Base-by-base conservation (phyloP, 1,284 basidiomycete species). In the Malassezia furfur region DNA sequence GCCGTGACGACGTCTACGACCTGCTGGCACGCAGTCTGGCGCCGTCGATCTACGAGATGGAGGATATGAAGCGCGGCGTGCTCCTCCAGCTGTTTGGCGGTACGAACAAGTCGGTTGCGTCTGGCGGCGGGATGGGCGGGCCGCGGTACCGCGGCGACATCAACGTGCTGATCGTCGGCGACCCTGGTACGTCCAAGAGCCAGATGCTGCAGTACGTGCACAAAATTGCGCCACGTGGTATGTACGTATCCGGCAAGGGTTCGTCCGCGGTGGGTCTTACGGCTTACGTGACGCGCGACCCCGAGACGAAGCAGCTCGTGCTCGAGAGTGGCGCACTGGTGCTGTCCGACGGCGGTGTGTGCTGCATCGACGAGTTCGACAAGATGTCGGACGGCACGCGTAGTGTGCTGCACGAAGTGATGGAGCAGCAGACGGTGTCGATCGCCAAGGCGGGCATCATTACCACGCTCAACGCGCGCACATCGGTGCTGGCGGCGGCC, bases 401-500 rank as follows among this genome's bases (percentile, higher is more conserved):
- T 46, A 91, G 88, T 76, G 94, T 96, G 1, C 78, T 98, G 48
- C 93, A 98, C 75, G 94, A 98, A 85, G 94, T 96, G 37, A 98
- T 98, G 93, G 93, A 98, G 82, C 93, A 98, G 85, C 93, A 98
- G 85, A 98, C 93, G 0, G 91, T 98, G 2, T 96, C 91, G 1
- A 93, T 98, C 59, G 94, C 94, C n/a, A 98, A 98, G 77, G 93
- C 93, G 0, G 94, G 94, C 10, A 98, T 98, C 70, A 98, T 96
- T 74, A 98, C 93, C 0, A 96, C 94, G 0, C 80, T 98, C 61
- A 98, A 98, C 67, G 93, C 94, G 0, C 82, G 94, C 34, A 96
- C 93, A 0, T 98, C 94, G 0, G 91, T 98, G 64, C 80, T 98
- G 2, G 93, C 93, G 1, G 93, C 91, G 8, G 93, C 93, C 37